Evolutionary conservation across 495 filamentous ascomycete genomes (phyloP).

Genomic region (Neurospora intermedia): DNA sequence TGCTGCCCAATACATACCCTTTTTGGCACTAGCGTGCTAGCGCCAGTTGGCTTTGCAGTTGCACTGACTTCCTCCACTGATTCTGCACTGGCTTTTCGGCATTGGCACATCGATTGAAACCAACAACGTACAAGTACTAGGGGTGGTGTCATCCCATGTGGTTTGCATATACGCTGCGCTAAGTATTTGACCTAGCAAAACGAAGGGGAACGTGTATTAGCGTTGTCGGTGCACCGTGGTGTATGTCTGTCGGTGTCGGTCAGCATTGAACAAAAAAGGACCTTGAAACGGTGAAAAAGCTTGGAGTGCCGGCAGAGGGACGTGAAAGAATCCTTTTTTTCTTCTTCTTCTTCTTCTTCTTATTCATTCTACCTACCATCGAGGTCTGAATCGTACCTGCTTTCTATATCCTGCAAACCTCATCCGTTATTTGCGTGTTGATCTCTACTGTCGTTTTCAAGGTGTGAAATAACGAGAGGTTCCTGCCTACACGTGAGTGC

Average conservation of each 20-base stretch:
- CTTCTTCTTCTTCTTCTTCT: too few species aligned
- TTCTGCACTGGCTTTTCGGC: neutral
- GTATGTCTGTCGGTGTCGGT: neutral
- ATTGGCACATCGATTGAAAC: neutral
- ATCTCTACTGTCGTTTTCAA: neutral
- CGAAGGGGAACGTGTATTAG: neutral
- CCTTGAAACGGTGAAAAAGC: neutral
- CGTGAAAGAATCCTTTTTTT: neutral
- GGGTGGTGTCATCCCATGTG: neutral
- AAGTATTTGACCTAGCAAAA: neutral
- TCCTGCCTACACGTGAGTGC: too few species aligned
- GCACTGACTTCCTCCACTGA: neutral
- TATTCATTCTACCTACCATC: neutral
- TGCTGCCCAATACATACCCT: neutral
- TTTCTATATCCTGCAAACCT: neutral
- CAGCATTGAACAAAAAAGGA: neutral
- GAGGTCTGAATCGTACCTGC: neutral
- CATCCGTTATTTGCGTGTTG: neutral
- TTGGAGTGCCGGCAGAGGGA: neutral
- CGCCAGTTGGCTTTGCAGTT: neutral
- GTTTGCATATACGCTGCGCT: neutral
- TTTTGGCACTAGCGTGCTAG: neutral
- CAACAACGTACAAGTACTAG: neutral
- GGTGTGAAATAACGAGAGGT: neutral
- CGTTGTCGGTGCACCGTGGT: neutral